These are phyloP conservation scores for Allium cepa DNA, from an alignment of 106 monocot species.

Conservation along the genomic window DNA sequence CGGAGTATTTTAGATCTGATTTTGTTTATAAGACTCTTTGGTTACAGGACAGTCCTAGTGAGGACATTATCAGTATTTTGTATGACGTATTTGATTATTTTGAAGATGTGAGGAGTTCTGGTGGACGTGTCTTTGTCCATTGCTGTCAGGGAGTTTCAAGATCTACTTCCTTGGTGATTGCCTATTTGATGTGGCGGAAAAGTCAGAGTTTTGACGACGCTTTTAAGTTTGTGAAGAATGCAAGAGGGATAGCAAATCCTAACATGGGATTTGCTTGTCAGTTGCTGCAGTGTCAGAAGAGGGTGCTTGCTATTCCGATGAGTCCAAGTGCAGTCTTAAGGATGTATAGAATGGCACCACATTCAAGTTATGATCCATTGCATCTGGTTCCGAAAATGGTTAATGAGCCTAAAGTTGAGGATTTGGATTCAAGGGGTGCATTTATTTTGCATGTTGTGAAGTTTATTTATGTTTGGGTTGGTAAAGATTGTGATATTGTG, in stretches of 20 bases:
- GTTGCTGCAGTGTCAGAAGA: conserved; percentile 94
- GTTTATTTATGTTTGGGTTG: conserved; percentile 85
- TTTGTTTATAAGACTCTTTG: conserved; percentile 93
- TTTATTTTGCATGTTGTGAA: conserved; percentile 72
- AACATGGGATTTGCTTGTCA: conserved; percentile 99
- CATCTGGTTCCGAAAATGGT: conserved; percentile 89
- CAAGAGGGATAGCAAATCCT: conserved; percentile 88
- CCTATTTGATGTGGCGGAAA: conserved; percentile 96
- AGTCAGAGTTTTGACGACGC: conserved; percentile 99
- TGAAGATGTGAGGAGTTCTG: conserved; percentile 83
- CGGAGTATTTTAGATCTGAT: conserved; percentile 90
- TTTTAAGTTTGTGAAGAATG: conserved; percentile 83
- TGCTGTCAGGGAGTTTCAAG: conserved; percentile 94
- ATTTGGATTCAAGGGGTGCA: conserved; percentile 84
- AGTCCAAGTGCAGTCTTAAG: conserved; percentile 78
- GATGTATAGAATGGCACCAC: conserved; percentile 89
- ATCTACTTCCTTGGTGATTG: conserved; percentile 88
- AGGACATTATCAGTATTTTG: conserved; percentile 91
- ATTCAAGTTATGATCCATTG: conserved; percentile 82
- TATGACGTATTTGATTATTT: conserved; percentile 99
- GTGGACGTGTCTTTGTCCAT: conserved; percentile 79
- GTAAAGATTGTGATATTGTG: conserved; percentile 46
- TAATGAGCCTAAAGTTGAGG: conserved; percentile 50
- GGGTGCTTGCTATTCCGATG: conserved; percentile 82
- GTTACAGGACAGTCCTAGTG: conserved; percentile 83